Evolutionary conservation across 2,329 filamentous ascomycete species (phyloP), one percentile per base, ranked within the genome.

Genomic region (Colletotrichum tropicale): DNA sequence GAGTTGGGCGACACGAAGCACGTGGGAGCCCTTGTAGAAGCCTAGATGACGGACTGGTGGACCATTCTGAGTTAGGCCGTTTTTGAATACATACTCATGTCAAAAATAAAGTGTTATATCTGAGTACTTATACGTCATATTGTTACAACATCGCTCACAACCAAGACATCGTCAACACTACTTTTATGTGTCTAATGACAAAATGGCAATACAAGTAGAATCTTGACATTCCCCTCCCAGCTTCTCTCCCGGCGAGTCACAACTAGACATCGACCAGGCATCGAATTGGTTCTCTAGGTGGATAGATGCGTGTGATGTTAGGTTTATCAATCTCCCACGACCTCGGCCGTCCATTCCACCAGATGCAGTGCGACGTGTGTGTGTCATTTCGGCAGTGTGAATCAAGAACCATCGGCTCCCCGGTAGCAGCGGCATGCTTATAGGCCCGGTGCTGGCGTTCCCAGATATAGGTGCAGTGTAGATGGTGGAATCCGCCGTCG

Each of bases 361-460:
- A 36, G 30, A 58, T 30, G 30, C 48, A 68, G 30, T 68, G 66
- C 7, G n/a, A 10, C 16, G 30, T 58, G 21, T 56, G n/a, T 7
- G 48, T 28, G 8, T 68, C 48, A 15, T 68, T 68, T 8, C 48
- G 8, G 15, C 21, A 58, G 30, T 38, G n/a, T 5, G 66, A 38
- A 28, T 68, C 66, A 6, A 68, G 15, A 9, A 38, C 5, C 21
- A 68, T 24, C 1, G n/a, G 66, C 6, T 68, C 15, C 15, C 66
- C 30, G 10, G 48, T 26, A 32, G 30, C 48, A 2, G 15, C 28
- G 6, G 48, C 48, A 21, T 26, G 48, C 30, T 9, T n/a, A 12
- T 68, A 36, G 9, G 48, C 66, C 9, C 30, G 48, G 48, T 52
- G 48, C 30, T 68, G 48, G n/a, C 30, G 43, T n/a, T 68, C 66